Conservation (phyloP, 2,329 filamentous ascomycete species). For the Nannizziopsis arthrosporioides region DNA sequence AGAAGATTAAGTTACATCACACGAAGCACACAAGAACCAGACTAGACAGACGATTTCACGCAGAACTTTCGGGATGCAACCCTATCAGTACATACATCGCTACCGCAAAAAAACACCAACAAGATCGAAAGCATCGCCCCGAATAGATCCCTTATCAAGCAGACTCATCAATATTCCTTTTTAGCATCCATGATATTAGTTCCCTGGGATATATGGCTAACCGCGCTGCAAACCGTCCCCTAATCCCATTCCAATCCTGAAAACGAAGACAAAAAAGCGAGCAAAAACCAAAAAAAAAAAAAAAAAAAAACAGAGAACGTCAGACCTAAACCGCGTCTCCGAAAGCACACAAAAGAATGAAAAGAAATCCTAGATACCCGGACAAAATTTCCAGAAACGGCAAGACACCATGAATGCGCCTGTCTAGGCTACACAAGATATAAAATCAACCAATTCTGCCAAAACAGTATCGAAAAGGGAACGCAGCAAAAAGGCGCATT, state of each 20-base stretch:
- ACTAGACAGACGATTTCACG: no score
- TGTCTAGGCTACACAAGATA: conserved; percentile 3
- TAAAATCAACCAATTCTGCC: background rate
- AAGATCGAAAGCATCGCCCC: conserved; percentile 4
- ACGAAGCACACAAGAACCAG: no score
- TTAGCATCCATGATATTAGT: conserved; percentile 8
- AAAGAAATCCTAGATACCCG: background rate
- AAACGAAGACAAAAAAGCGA: background rate
- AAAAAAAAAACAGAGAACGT: background rate
- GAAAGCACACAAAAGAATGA: background rate
- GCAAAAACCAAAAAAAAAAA: background rate
- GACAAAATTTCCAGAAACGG: conserved; percentile 3
- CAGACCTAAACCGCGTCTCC: background rate
- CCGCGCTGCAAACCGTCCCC: conserved; percentile 7
- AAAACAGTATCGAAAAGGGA: background rate
- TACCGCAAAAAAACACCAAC: background rate
- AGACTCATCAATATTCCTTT: conserved; percentile 4
- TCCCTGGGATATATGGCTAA: conserved; percentile 5
- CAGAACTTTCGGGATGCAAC: no score
- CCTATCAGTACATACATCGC: no score
- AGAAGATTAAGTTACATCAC: no score
- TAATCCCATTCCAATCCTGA: background rate
- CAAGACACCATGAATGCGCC: conserved; percentile 7
- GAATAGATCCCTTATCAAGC: conserved; percentile 2
- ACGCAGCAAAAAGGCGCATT: background rate